Base-by-base conservation (phyloP, 164 flowering plant genomes). In the Macadamia tetraphylla region DNA sequence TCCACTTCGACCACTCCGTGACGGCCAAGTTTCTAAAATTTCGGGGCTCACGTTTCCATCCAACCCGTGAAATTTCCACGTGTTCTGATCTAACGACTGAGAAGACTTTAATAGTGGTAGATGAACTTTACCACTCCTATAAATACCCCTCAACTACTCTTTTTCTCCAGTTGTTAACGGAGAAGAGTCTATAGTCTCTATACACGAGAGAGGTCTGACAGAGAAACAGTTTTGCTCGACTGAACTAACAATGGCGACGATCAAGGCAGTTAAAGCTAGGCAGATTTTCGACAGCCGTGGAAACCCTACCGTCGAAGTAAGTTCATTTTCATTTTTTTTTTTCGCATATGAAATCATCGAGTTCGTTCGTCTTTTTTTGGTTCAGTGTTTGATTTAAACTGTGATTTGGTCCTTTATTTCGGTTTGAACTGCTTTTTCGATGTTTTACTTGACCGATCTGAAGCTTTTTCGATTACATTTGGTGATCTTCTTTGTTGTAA, bases 271-370 rank as follows among this genome's bases (percentile, higher is more conserved):
- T 18, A 85, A 81, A 75, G 88, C 88, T 46, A 73, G 88, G 53
- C 88, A 84, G 76, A 82, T 84, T 78, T 84, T 82, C 71, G 88
- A 84, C 73, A 82, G 86, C 74, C 86, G 88, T 72, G 86, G 88
- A 53, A 85, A 85, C 65, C 88, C 88, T 29, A 85, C 88, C 31
- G 85, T 82, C 12, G 87, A 84, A 76, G 87, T 84, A 6, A 64
- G 74, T 65, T 61, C 9, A 15, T 13, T 29, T 18, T 43, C 2
- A 40, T 62, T 10, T 61, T 9, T 4, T 51, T 6, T 57, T 29
- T 31, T 9, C 14, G 14, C 49, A 5, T 60, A 14, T 59, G 52
- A 10, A 46, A 46, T 46, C 51, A 46, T 46, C 51, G 9, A 9
- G n/a, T 58, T 58, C 9, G 6, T n/a, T 43, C 2, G 2, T 15